Evolutionary conservation across 202 grass and related monocot species (phyloP).

Genomic region (Thinopyrum obtusiflorum): DNA sequence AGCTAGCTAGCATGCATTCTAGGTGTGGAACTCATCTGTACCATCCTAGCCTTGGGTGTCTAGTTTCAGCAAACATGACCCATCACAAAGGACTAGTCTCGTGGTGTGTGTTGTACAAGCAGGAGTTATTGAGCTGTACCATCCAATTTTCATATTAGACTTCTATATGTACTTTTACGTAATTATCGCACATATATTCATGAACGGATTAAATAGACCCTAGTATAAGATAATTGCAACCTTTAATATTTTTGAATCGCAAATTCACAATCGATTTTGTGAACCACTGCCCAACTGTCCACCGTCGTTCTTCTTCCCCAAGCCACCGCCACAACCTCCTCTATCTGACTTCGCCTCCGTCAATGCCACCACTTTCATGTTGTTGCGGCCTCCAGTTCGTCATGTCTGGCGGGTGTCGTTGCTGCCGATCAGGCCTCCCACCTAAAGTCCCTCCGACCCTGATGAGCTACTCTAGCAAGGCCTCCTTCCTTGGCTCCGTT

Average conservation of each 20-base stretch:
- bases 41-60: slow-evolving; percentile 35
- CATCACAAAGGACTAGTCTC: slow-evolving; percentile 26
- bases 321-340: neutral
- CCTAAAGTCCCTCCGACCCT: neutral
- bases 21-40: slow-evolving; percentile 40
- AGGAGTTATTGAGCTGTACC: slow-evolving; percentile 25
- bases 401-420: neutral
- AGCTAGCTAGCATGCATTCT: slow-evolving; percentile 25
- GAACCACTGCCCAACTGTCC: neutral
- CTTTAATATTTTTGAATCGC: neutral
- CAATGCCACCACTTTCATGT: neutral
- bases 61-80: slow-evolving; percentile 45
- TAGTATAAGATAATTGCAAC: neutral
- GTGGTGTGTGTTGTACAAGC: slow-evolving; percentile 1
- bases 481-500: neutral
- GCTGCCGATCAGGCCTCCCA: neutral
- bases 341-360: neutral
- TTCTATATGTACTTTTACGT: neutral
- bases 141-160: neutral
- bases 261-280: neutral
- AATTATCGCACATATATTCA: neutral
- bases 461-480: neutral
- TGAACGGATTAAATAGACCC: neutral
- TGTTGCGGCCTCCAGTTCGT: neutral
- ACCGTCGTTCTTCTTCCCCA: neutral